A percentile compares a stretch with the other conserved stretches of the same genome.
phyloP scores from a whole-genome alignment of 140 eudicot genomes.

The Oenanthe javanica region DNA sequence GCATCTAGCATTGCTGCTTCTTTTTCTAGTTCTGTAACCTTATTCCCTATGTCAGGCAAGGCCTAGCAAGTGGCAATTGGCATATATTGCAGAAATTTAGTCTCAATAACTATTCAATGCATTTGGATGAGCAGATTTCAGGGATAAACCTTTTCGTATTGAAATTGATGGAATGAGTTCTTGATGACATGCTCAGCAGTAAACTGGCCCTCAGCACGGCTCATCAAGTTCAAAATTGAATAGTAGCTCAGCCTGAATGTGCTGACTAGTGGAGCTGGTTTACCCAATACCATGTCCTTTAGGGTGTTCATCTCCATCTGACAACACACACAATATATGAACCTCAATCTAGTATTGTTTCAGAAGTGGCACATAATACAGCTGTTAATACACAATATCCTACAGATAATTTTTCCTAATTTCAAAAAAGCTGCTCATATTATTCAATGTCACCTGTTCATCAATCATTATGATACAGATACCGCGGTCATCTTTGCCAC shows the following conservation, averaged over 20 bases:
- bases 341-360: neutral
- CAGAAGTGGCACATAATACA: neutral
- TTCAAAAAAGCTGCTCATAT: neutral
- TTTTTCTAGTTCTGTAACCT: slow-evolving; percentile 80
- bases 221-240: slow-evolving; percentile 90
- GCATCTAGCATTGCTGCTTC: slow-evolving; percentile 88
- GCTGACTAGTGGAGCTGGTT: slow-evolving; percentile 97
- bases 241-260: slow-evolving; percentile 96
- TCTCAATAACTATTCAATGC: neutral
- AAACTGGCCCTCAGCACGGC: slow-evolving; percentile 99
- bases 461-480: slow-evolving; percentile 94
- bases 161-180: slow-evolving; percentile 95
- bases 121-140: neutral
- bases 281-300: slow-evolving; percentile 91
- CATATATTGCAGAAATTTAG: slow-evolving; percentile 12
- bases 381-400: neutral
- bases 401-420: neutral
- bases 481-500: slow-evolving; percentile 99
- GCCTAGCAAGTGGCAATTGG: slow-evolving; percentile 38
- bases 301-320: slow-evolving; percentile 98
- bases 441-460: slow-evolving; percentile 55
- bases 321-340: neutral
- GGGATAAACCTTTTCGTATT: slow-evolving; percentile 79
- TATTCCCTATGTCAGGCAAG: slow-evolving; percentile 87
- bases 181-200: slow-evolving; percentile 97